Evolutionary conservation across 345 rosid species (phyloP).

Genomic region (Rhizophora apiculata): DNA sequence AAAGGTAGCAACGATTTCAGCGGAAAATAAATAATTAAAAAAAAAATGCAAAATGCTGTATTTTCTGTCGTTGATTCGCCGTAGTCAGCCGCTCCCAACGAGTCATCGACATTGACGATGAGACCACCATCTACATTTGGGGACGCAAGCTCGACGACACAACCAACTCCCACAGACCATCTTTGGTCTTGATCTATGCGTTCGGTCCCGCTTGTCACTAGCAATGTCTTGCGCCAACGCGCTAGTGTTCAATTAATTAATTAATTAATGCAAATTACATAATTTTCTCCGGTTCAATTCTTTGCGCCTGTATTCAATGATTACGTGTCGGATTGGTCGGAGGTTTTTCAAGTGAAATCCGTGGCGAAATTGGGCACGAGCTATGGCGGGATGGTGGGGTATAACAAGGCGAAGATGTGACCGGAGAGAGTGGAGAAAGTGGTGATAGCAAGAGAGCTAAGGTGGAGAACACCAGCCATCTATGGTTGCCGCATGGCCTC

Average conservation of each 20-base stretch:
- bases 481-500: conserved; percentile 57
- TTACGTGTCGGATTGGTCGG: conserved; percentile 78
- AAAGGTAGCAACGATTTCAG: too few relatives aligned
- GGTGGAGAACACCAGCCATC: conserved; percentile 43
- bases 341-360: conserved; percentile 64
- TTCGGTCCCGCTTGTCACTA: conserved; percentile 75
- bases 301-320: conserved; percentile 45
- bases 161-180: conserved; percentile 30
- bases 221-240: conserved; percentile 40
- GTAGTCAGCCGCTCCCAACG: conserved; percentile 54
- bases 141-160: conserved; percentile 33
- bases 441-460: conserved; percentile 63
- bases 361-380: conserved; percentile 76
- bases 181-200: conserved; percentile 70
- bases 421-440: conserved; percentile 75
- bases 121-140: conserved; percentile 75
- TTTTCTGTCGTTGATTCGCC: conserved; percentile 42
- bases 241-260: too few relatives aligned
- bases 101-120: conserved; percentile 36
- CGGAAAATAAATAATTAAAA: too few relatives aligned
- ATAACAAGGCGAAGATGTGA: conserved; percentile 63
- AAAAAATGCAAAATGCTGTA: too few relatives aligned
- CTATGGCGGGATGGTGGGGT: conserved; percentile 87
- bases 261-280: too few relatives aligned
- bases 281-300: conserved; percentile 40